Percentiles rank a stretch among this genome's conserved stretches.
phyloP scores from a whole-genome alignment of 1,139 yeast species.

The Magnusiomyces clavatus region DNA sequence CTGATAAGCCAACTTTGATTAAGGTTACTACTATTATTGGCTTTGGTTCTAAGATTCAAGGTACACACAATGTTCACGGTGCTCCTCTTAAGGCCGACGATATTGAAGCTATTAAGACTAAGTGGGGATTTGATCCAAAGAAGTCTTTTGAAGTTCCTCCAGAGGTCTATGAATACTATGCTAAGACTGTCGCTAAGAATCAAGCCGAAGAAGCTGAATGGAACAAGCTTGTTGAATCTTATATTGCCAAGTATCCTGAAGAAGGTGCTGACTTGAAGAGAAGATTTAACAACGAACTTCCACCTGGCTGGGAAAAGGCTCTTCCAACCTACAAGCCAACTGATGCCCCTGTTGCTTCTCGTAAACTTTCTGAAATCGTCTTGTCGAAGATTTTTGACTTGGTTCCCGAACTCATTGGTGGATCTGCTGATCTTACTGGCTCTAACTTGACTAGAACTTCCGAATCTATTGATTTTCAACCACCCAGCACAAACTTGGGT shows the following conservation, averaged over 20 bases:
- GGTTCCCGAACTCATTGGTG: constrained; percentile 91
- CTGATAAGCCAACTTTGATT: constrained; percentile 84
- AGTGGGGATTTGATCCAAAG: constrained; percentile 85
- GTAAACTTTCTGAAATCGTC: constrained; percentile 88
- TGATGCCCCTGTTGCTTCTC: constrained; percentile 85
- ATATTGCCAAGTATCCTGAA: constrained; percentile 66
- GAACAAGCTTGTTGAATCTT: constrained; percentile 56
- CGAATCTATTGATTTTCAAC: constrained; percentile 89
- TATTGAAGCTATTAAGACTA: constrained; percentile 74
- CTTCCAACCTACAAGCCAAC: constrained; percentile 74
- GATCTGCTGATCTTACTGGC: constrained; percentile 97
- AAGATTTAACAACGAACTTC: constrained; percentile 76
- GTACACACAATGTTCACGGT: constrained; percentile 95
- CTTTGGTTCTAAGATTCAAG: constrained; percentile 79
- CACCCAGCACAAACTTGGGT: constrained; percentile 75
- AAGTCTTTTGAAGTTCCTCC: constrained; percentile 72
- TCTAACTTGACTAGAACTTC: constrained; percentile 92
- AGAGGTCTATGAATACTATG: constrained; percentile 71
- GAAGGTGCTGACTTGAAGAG: constrained; percentile 75
- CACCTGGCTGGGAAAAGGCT: constrained; percentile 70
- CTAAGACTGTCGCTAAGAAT: constrained; percentile 51
- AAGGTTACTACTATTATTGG: constrained; percentile 90
- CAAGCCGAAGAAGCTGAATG: constrained; percentile 64
- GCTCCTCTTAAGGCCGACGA: constrained; percentile 95
- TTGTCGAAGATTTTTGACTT: constrained; percentile 54